These are phyloP conservation scores for Xerocomus spinulosus DNA, from an alignment of 768 basidiomycete species.

Conservation along the genomic window DNA sequence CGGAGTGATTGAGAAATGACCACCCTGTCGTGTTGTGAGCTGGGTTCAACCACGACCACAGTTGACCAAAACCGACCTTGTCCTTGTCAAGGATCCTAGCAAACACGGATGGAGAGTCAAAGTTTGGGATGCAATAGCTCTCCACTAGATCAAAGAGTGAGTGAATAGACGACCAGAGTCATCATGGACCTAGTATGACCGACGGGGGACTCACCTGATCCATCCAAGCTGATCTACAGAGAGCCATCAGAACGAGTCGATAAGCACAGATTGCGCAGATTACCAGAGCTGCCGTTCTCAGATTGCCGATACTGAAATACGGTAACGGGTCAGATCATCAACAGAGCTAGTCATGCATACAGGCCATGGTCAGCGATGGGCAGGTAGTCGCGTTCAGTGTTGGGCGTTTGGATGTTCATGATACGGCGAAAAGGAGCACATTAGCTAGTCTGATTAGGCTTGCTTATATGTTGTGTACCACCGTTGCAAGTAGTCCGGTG, in stretches of 20 bases:
- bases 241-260: slow-evolving; percentile 3
- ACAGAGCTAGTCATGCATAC: slow-evolving; percentile 40
- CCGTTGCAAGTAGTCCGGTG: not conserved
- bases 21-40: slow-evolving; percentile 48
- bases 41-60: not conserved
- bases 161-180: not conserved
- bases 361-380: slow-evolving; percentile 77
- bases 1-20: slow-evolving; percentile 88
- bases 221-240: slow-evolving; percentile 65
- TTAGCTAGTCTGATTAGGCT: too few relatives aligned
- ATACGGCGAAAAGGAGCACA: slow-evolving; percentile 1
- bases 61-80: slow-evolving; percentile 42
- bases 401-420: slow-evolving; percentile 52
- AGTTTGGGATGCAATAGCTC: slow-evolving; percentile 88
- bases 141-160: slow-evolving; percentile 52
- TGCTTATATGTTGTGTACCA: not conserved
- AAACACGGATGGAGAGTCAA: slow-evolving; percentile 91
- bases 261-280: slow-evolving; percentile 8
- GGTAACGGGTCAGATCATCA: slow-evolving; percentile 7
- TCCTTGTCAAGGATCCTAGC: slow-evolving; percentile 85
- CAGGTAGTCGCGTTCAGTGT: slow-evolving; percentile 58
- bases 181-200: not conserved
- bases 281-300: slow-evolving; percentile 75
- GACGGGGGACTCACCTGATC: slow-evolving; percentile 54
- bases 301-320: slow-evolving; percentile 65